Evolutionary conservation across 2,329 filamentous ascomycete genomes (phyloP).

Genomic region (Aureobasidium sp.): DNA sequence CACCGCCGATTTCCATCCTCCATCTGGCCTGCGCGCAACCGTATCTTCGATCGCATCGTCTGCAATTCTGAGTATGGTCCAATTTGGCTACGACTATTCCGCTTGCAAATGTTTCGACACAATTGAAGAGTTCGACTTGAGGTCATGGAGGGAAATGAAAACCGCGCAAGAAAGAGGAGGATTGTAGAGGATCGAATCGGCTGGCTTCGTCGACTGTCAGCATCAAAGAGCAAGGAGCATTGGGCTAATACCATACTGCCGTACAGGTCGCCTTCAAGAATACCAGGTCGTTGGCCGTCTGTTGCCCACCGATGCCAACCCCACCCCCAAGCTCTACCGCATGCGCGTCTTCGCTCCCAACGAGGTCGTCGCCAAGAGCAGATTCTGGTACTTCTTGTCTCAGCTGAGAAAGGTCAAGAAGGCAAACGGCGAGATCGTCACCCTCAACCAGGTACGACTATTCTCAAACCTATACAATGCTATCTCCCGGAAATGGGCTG

Average conservation of each 20-base stretch:
- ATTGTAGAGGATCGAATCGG: constrained; percentile 1
- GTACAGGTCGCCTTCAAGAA: constrained; percentile 94
- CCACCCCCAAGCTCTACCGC: constrained; percentile 96
- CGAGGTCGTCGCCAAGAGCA: constrained; percentile 96
- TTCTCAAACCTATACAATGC: constrained; percentile 16
- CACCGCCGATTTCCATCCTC: not conserved
- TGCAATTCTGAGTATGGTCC: constrained; percentile 3
- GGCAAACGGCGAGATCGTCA: constrained; percentile 98
- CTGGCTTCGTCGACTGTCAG: constrained; percentile 7
- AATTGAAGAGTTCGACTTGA: not conserved
- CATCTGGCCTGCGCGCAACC: not conserved
- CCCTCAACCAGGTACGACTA: constrained; percentile 77
- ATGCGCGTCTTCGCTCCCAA: constrained; percentile 99
- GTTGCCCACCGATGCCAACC: constrained; percentile 95
- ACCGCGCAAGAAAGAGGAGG: constrained; percentile 1
- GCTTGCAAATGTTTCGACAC: not conserved
- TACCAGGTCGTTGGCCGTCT: constrained; percentile 99
- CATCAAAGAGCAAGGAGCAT: constrained; percentile 17
- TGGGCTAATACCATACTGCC: constrained; percentile 29
- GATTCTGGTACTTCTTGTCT: constrained; percentile 99
- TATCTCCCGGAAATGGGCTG: constrained; percentile 20
- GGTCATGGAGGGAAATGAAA: not conserved
- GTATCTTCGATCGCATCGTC: constrained; percentile 7
- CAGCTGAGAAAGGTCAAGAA: constrained; percentile 99
- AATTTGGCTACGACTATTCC: constrained; percentile 7